Evolutionary conservation across 345 rosid species (phyloP), one percentile per base, ranked within the genome.

Genomic region (Citrus trifoliata): DNA sequence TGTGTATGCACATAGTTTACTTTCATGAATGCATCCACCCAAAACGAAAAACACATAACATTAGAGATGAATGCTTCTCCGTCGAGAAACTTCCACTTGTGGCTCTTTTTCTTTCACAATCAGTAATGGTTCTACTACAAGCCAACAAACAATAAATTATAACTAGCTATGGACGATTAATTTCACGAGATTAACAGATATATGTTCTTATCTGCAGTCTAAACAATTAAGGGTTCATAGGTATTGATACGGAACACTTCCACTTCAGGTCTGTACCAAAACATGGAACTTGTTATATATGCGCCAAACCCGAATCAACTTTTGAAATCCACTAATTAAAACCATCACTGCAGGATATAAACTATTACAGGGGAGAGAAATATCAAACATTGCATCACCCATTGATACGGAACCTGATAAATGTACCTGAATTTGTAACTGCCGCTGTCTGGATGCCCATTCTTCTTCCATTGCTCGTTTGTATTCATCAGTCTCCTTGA

Each of bases 401-500:
- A 59, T 10, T 27, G 67, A 72, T 35, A 16, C 22, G 73, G 63
- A 70, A 63, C 55, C 32, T 27, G 38, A 56, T 69, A 65, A 58
- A 35, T 42, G 56, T 48, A 95, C 98, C 98, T 92, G 98, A 82
- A 88, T 80, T 80, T 88, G 85, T 82, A 95, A 79, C 80, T 91
- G 89, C 58, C 33, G 85, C 77, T 92, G 93, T 85, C 95, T 89
- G 60, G 95, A 90, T 73, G 87, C 91, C 98, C 94, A 90, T 87
- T 93, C 99, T 88, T 88, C 90, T 87, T 95, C 91, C 35, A 40
- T 77, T 62, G 94, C 98, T 85, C 78, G 93, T 84, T 91, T 93
- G 88, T 89, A 93, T 76, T 89, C 95, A 82, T 88, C 90, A 22
- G 99, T 93, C 89, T 91, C 92, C 86, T 95, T 93, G 56, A 90